Percentiles rank a stretch among this genome's conserved stretches.
Conservation (phyloP, 2,329 filamentous ascomycete species). For the Sporothrix sp. region DNA sequence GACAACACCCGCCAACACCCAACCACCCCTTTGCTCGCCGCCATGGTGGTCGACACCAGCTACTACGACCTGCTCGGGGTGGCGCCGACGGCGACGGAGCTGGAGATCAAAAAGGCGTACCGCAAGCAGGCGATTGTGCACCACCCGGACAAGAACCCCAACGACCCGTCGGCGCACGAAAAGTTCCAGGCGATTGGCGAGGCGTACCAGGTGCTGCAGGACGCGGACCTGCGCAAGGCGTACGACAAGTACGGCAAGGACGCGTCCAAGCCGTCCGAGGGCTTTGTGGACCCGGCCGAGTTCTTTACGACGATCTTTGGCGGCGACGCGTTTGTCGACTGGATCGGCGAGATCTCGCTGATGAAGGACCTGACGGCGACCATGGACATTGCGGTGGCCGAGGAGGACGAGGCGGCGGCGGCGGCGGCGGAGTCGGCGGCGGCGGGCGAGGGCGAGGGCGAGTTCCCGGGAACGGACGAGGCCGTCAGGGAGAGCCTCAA, state of each 20-base stretch:
- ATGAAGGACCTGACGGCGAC: constrained; percentile 98
- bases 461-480: constrained; percentile 48
- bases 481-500: constrained; percentile 48
- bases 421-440: constrained; percentile 25
- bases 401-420: constrained; percentile 41
- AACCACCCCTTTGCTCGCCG: constrained; percentile 23
- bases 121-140: constrained; percentile 89
- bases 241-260: constrained; percentile 99
- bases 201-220: constrained; percentile 72
- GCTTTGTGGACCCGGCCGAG: constrained; percentile 91
- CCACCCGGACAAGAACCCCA: constrained; percentile 96
- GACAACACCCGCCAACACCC: too few species aligned
- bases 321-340: constrained; percentile 88
- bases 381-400: constrained; percentile 93
- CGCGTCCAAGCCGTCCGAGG: constrained; percentile 77
- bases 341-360: constrained; percentile 95
- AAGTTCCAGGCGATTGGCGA: constrained; percentile 85
- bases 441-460: constrained; percentile 6
- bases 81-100: constrained; percentile 70
- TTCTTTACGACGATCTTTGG: constrained; percentile 99
- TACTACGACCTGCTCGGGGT: constrained; percentile 87
- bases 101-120: constrained; percentile 97
- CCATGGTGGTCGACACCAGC: constrained; percentile 78
- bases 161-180: constrained; percentile 84
- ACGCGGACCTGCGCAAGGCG: constrained; percentile 74